These are phyloP conservation scores for Iris pallida DNA, from an alignment of 116 monocot species.

Conservation along the genomic window DNA sequence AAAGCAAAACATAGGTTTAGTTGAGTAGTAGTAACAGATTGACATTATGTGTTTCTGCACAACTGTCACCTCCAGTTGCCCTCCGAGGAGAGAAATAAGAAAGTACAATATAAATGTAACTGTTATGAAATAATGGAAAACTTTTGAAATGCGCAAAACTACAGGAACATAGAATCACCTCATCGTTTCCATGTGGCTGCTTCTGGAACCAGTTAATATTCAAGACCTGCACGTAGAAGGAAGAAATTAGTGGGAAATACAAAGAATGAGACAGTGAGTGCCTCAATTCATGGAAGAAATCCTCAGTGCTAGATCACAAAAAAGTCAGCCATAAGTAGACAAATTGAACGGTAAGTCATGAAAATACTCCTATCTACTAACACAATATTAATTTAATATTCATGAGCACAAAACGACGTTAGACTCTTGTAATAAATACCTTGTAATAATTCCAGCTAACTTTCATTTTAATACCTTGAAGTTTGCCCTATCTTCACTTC, in stretches of 20 bases:
- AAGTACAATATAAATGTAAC: neutral
- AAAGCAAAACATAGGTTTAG: neutral
- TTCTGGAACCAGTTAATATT: slow-evolving; percentile 92
- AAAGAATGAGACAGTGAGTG: neutral
- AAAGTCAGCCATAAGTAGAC: neutral
- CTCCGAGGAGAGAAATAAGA: too few relatives aligned
- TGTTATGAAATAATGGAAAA: neutral
- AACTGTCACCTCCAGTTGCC: too few relatives aligned
- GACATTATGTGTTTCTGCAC: neutral
- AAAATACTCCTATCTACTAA: neutral
- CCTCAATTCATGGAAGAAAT: neutral
- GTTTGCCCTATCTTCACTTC: too few relatives aligned
- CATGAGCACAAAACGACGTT: too few relatives aligned
- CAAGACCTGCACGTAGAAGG: slow-evolving; percentile 42
- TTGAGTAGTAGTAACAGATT: neutral
- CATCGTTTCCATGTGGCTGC: slow-evolving; percentile 84
- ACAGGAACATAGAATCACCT: slow-evolving; percentile 37
- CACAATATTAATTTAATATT: too few relatives aligned
- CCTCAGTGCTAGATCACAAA: neutral
- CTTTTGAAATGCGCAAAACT: neutral
- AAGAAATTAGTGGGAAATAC: neutral
- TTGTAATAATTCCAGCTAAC: too few relatives aligned
- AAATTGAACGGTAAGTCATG: neutral
- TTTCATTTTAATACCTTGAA: too few relatives aligned
- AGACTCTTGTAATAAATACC: too few relatives aligned